Percentiles rank a stretch among this genome's conserved stretches.
Conservation (phyloP, 768 basidiomycete species). For the Pleurotus ostreatus region DNA sequence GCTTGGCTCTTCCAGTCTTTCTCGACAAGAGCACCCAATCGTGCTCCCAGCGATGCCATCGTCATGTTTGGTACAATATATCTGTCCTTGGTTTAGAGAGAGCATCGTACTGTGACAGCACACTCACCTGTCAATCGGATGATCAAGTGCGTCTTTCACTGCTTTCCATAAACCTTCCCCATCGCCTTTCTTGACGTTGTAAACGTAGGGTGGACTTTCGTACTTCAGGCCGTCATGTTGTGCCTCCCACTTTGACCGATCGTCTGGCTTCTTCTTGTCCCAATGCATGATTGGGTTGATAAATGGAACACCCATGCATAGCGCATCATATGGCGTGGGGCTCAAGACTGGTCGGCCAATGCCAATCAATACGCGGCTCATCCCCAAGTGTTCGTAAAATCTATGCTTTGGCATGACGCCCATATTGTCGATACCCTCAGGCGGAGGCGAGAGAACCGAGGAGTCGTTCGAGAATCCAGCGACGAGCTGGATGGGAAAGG, state of each 20-base stretch:
- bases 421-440: conserved; percentile 15
- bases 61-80: conserved; percentile 29
- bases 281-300: conserved; percentile 30
- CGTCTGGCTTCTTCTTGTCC: conserved; percentile 20
- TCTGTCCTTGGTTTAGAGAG: conserved; percentile 3
- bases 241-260: conserved; percentile 23
- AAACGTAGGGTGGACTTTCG: conserved; percentile 29
- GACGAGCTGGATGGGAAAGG: conserved; percentile 10
- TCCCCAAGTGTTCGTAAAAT: conserved; percentile 21
- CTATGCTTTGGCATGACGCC: conserved; percentile 13
- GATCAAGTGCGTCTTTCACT: conserved; percentile 19
- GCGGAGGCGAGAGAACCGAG: conserved; percentile 10
- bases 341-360: conserved; percentile 19
- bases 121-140: conserved; percentile 17
- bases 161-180: conserved; percentile 25
- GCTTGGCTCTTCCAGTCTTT: conserved; percentile 27
- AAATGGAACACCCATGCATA: conserved; percentile 33
- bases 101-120: no score
- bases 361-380: conserved; percentile 24
- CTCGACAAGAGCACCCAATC: conserved; percentile 22
- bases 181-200: conserved; percentile 25
- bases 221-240: conserved; percentile 25
- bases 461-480: conserved; percentile 20
- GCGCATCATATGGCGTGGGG: conserved; percentile 25
- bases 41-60: conserved; percentile 18